Percentiles rank a stretch among this genome's conserved stretches.
These are phyloP conservation scores for Nelumbo lutea DNA, from an alignment of 164 flowering plant species.

Conservation along the genomic window DNA sequence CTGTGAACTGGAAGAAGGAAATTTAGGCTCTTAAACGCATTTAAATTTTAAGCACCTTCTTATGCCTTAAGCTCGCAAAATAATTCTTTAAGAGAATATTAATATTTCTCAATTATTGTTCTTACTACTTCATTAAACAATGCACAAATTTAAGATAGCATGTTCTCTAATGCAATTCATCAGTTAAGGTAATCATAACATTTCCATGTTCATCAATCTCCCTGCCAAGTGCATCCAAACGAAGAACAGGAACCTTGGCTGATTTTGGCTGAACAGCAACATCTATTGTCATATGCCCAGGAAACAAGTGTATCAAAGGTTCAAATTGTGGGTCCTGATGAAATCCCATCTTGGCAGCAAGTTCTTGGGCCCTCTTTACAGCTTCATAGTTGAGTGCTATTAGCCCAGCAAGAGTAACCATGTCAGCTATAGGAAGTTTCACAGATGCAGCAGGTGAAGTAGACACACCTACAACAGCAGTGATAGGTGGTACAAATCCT, in stretches of 20 bases:
- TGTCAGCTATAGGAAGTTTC: constrained; percentile 31
- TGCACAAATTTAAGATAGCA: not conserved
- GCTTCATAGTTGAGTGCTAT: constrained; percentile 64
- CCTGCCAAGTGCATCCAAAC: constrained; percentile 91
- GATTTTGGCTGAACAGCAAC: constrained; percentile 65
- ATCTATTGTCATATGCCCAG: constrained; percentile 62
- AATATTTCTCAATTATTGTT: not conserved
- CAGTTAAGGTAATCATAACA: constrained; percentile 70
- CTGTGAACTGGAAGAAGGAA: too few relatives aligned
- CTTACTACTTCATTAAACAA: not conserved
- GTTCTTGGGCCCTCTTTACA: constrained; percentile 91
- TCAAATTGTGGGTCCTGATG: constrained; percentile 90
- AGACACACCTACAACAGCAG: constrained; percentile 1
- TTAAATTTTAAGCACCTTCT: too few relatives aligned
- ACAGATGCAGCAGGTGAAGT: constrained; percentile 21
- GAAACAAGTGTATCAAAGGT: constrained; percentile 89
- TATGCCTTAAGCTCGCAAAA: too few relatives aligned
- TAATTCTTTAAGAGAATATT: not conserved
- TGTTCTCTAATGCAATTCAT: constrained; percentile 10
- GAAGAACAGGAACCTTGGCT: constrained; percentile 92
- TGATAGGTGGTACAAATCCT: constrained; percentile 15
- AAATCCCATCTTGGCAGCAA: constrained; percentile 98
- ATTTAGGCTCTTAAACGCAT: too few relatives aligned
- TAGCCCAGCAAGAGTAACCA: constrained; percentile 41
- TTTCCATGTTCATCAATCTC: constrained; percentile 98